These are phyloP conservation scores for Plasmodium berghei DNA, from an alignment of 169 alveolate genomes.

Conservation along the genomic window DNA sequence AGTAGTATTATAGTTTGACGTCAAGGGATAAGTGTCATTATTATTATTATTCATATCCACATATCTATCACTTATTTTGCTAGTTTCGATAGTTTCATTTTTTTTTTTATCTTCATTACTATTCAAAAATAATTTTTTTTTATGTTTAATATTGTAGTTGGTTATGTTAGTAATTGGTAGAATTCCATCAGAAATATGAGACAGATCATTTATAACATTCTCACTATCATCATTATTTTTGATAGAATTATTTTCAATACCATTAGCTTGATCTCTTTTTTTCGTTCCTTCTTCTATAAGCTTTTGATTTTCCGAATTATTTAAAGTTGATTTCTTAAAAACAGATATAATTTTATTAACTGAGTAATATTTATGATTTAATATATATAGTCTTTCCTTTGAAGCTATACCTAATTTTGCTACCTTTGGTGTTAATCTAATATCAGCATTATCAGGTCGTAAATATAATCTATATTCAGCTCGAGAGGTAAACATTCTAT, in stretches of 20 bases:
- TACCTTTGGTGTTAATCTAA: conserved; percentile 88
- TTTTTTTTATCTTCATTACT: no score
- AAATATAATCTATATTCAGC: conserved; percentile 89
- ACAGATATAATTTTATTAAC: conserved; percentile 42
- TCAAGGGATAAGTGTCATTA: no score
- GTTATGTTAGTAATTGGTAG: no score
- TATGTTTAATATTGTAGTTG: no score
- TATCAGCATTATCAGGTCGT: conserved; percentile 90
- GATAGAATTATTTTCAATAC: neutral
- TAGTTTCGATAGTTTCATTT: neutral
- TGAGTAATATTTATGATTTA: conserved; percentile 77
- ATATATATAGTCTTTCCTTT: conserved; percentile 76
- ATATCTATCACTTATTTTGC: neutral
- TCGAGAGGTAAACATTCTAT: conserved; percentile 93
- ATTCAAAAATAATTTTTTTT: no score
- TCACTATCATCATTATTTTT: no score
- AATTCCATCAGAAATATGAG: neutral
- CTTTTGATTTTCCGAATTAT: neutral
- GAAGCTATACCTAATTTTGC: conserved; percentile 84
- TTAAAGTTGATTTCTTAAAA: conserved; percentile 18
- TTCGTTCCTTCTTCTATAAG: neutral
- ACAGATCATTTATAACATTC: no score
- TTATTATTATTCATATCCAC: neutral
- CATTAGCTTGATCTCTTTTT: neutral
- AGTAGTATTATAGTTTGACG: neutral